Base-by-base conservation (phyloP, 2,329 filamentous ascomycete genomes). In the Chaetomium strumarium region DNA sequence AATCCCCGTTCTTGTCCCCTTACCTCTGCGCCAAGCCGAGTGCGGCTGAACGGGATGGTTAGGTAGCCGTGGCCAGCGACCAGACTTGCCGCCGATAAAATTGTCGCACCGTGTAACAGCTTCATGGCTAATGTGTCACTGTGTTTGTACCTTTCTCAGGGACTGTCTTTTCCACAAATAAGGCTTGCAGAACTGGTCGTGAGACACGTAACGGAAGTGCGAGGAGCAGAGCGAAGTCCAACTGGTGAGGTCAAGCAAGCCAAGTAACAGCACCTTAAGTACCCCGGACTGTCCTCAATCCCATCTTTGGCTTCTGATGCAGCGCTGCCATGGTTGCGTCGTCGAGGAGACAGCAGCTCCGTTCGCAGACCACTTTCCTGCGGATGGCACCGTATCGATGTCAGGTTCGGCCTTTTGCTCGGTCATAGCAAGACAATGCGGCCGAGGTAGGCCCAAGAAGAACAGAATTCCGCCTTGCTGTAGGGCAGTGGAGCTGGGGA, bases 51-150 rank as follows among this genome's bases (percentile, higher is more conserved):
- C 0, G 75, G 74, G 2, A 65, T 67, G 4, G 65, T 70, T 37
- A 76, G 47, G 53, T 77, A 77, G 7, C 75, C 75, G 60, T 77
- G 75, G 6, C 70, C 73, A 12, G 57, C 20, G 37, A 61, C 60
- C 13, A 58, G 30, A 9, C 45, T 41, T 6, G 55, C 60, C 24
- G 48, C 39, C 12, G 57, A 45, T 19, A 61, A 43, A 29, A 51
- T 8, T 7, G 41, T 34, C 11, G 55, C 37, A 34, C 31, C 31
- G n/a, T 52, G 17, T 10, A 51, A 38, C 24, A 58, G n/a, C 51
- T 61, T 60, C 60, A 63, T 63, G n/a, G 37, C 31, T 10, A 2
- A 12, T 10, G 11, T 16, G 3, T 34, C 31, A 34, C 10, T 34
- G 31, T 33, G n/a, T n/a, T n/a, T n/a, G 24, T 7, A 24, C 24